Evolutionary conservation across 371 early-diverging fungal species (phyloP).

Genomic region (Catenaria anguillulae): DNA sequence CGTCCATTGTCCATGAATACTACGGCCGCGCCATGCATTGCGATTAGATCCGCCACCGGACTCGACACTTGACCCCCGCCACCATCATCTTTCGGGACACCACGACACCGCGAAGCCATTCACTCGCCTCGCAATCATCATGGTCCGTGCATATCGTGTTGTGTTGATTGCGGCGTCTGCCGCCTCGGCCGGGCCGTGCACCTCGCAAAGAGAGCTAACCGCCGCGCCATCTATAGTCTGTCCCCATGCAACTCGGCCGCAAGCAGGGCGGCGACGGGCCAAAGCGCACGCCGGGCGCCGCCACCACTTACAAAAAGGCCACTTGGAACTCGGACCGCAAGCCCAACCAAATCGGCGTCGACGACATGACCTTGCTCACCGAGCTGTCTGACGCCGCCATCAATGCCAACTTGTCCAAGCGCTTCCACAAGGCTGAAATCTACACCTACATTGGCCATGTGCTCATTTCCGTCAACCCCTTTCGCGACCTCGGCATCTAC

Average conservation of each 20-base stretch:
- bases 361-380: slow-evolving; percentile 65
- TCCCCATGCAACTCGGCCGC: not conserved
- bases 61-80: too few relatives aligned
- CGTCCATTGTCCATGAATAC: too few relatives aligned
- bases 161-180: too few relatives aligned
- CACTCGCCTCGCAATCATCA: too few relatives aligned
- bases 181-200: too few relatives aligned
- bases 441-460: slow-evolving; percentile 98
- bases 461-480: slow-evolving; percentile 98
- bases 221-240: too few relatives aligned
- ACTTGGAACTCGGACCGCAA: slow-evolving; percentile 2
- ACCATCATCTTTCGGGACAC: too few relatives aligned
- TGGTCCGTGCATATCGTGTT: too few relatives aligned
- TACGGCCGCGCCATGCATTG: too few relatives aligned
- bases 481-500: slow-evolving; percentile 73
- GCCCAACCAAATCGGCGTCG: slow-evolving; percentile 1
- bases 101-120: too few relatives aligned
- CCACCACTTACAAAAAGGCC: not conserved
- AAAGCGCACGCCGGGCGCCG: not conserved
- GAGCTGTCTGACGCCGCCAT: slow-evolving; percentile 74
- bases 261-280: not conserved
- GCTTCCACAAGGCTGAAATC: slow-evolving; percentile 67
- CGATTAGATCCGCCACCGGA: too few relatives aligned
- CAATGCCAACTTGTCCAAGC: slow-evolving; percentile 66
- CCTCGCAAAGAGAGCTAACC: too few relatives aligned